Base-by-base conservation (phyloP, 305 asterid genomes). In the Rubia peregrina region DNA sequence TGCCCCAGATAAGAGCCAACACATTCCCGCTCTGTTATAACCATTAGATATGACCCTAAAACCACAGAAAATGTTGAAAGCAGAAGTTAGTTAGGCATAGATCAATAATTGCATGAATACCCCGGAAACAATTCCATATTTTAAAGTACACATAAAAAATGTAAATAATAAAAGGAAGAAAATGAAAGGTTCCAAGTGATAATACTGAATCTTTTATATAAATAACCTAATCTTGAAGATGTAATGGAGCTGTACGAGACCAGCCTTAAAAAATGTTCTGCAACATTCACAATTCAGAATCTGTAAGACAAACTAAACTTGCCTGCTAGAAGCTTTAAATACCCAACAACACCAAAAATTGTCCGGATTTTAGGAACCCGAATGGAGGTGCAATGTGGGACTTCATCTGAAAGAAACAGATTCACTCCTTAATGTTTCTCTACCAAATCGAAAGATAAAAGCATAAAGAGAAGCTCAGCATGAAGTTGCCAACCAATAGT, bases 291-390 rank as follows among this genome's bases (percentile, higher is more conserved):
- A 61, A 41, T 59, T 44, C 65, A 57, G 63, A 65, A 21, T 40
- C 41, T 70, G 75, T 55, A 49, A 76, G 41, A 70, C 60, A 3
- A 68, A 57, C 87, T 73, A 2, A 68, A 57, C 88, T 73, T 81
- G 80, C 99, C 97, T 84, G 91, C 86, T 51, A 85, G 63, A 19
- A 94, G 90, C 85, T 90, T 94, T 73, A 91, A 80, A 79, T 83
- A 78, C 70, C 99, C 99, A 74, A 91, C 80, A 30, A 94, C 89
- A 71, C 98, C 98, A 69, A 82, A 94, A 73, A 94, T 81, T 9
- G 88, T 83, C 75, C 82, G 85, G 71, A 84, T 86, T 72, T 84
- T 85, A 2, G 97, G 95, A 77, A 84, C 91, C 57, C 86, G 89
- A 70, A 80, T 72, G 63, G 87, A 76, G 76, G 71, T 83, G 75